Percentiles rank a stretch among this genome's conserved stretches.
Evolutionary conservation across 352 stramenopile genomes (phyloP).

Genomic region (Phytopythium cucurbitacearum): DNA sequence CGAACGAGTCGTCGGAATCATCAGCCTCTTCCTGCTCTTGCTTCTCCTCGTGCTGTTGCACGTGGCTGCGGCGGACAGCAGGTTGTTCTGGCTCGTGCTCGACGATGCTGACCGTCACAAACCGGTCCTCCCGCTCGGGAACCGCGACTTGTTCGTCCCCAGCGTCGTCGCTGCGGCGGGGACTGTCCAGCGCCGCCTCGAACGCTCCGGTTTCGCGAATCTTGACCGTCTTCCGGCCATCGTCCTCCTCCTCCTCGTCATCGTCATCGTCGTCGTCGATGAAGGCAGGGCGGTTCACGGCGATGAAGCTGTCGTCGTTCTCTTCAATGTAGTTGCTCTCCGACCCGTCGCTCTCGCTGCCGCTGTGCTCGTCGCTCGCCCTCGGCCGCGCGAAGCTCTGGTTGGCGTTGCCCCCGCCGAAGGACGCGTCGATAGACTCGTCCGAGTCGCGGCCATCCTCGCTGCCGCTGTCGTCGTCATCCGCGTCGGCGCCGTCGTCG

Average conservation of each 20-base stretch:
- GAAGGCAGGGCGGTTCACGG: neutral
- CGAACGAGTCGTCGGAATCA: neutral
- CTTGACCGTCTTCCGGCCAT: neutral
- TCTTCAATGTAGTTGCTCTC: conserved; percentile 4
- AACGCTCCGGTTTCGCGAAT: conserved; percentile 2
- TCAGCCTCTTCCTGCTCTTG: too few relatives aligned
- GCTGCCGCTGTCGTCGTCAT: neutral
- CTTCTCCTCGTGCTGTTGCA: too few relatives aligned
- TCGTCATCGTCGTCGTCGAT: conserved; percentile 2
- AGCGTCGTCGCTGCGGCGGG: neutral
- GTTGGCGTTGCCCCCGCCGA: too few relatives aligned
- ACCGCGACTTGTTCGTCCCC: neutral
- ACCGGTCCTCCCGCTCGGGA: neutral
- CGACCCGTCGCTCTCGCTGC: neutral
- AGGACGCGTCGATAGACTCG: neutral
- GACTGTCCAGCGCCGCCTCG: neutral
- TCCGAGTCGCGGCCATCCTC: neutral
- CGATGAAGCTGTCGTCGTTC: conserved; percentile 5
- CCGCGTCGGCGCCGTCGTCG: neutral
- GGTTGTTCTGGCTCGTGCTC: too few relatives aligned
- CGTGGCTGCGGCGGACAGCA: too few relatives aligned
- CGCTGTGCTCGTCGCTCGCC: neutral
- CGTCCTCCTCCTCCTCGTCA: neutral
- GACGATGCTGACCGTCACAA: too few relatives aligned
- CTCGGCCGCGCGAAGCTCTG: too few relatives aligned